Conservation (phyloP, 345 rosid species). For the Eutrema yunnanense region DNA sequence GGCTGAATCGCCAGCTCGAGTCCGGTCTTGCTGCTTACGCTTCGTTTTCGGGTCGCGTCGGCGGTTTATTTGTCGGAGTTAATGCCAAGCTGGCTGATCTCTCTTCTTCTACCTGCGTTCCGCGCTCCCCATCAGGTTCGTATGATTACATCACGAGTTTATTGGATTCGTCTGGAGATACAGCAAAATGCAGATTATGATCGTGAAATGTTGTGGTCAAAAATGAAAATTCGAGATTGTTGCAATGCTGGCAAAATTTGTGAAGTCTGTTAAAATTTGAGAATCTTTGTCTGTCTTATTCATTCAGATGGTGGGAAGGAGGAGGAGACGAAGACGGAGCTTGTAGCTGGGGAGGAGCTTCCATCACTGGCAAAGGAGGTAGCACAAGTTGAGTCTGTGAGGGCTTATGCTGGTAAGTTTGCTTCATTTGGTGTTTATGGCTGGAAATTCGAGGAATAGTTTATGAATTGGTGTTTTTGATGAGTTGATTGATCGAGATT, state of each 20-base stretch:
- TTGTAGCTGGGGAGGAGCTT: constrained; percentile 64
- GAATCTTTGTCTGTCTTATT: neutral
- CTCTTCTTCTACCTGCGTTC: constrained; percentile 35
- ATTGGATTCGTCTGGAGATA: neutral
- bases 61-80: constrained; percentile 32
- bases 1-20: constrained; percentile 51
- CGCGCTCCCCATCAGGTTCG: constrained; percentile 43
- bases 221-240: neutral
- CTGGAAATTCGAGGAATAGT: too few species aligned
- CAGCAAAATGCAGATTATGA: neutral
- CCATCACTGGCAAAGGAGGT: constrained; percentile 85
- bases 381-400: constrained; percentile 74
- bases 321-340: constrained; percentile 20
- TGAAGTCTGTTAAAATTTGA: neutral
- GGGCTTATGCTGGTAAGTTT: constrained; percentile 72
- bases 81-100: constrained; percentile 48
- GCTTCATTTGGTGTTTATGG: neutral
- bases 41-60: constrained; percentile 57
- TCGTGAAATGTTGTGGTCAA: neutral
- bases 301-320: constrained; percentile 39
- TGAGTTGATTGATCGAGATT: neutral
- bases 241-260: neutral
- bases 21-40: constrained; percentile 50
- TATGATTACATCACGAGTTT: neutral
- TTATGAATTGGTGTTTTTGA: neutral